A percentile compares a stretch with the other conserved stretches of the same genome.
Conservation (phyloP, 2,329 filamentous ascomycete genomes). For the Cyphellophora europaea region DNA sequence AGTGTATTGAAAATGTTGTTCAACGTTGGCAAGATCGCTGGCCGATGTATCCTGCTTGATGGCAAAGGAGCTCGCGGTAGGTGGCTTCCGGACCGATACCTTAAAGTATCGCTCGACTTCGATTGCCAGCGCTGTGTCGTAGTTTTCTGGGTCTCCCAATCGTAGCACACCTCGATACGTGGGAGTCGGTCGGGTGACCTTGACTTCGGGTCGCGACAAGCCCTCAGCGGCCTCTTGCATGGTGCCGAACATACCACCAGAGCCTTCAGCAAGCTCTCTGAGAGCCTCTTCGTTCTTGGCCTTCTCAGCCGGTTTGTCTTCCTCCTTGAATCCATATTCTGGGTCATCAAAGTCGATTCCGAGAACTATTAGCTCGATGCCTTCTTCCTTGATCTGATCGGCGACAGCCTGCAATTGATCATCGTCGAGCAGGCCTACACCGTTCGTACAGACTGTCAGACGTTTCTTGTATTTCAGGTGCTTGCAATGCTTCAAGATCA, state of each 20-base stretch:
- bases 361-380: slow-evolving; percentile 73
- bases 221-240: slow-evolving; percentile 76
- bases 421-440: slow-evolving; percentile 59
- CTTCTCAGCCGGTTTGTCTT: slow-evolving; percentile 67
- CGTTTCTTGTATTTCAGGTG: slow-evolving; percentile 71
- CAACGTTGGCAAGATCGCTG: slow-evolving; percentile 41
- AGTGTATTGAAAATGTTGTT: slow-evolving; percentile 68
- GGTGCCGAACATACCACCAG: slow-evolving; percentile 66
- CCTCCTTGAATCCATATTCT: slow-evolving; percentile 86
- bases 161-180: slow-evolving; percentile 72
- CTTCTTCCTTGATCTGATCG: slow-evolving; percentile 50
- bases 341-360: slow-evolving; percentile 90
- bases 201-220: slow-evolving; percentile 66
- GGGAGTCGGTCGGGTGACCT: slow-evolving; percentile 63
- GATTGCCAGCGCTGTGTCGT: slow-evolving; percentile 68
- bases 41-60: slow-evolving; percentile 25
- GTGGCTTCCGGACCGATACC: slow-evolving; percentile 66
- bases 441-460: slow-evolving; percentile 82
- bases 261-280: slow-evolving; percentile 55
- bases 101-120: slow-evolving; percentile 86
- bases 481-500: slow-evolving; percentile 73
- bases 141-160: slow-evolving; percentile 66
- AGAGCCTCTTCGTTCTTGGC: slow-evolving; percentile 64
- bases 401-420: slow-evolving; percentile 45
- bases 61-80: slow-evolving; percentile 70